These are phyloP conservation scores for Clitopilus passeckerianus DNA, from an alignment of 768 basidiomycete genomes.

Conservation along the genomic window DNA sequence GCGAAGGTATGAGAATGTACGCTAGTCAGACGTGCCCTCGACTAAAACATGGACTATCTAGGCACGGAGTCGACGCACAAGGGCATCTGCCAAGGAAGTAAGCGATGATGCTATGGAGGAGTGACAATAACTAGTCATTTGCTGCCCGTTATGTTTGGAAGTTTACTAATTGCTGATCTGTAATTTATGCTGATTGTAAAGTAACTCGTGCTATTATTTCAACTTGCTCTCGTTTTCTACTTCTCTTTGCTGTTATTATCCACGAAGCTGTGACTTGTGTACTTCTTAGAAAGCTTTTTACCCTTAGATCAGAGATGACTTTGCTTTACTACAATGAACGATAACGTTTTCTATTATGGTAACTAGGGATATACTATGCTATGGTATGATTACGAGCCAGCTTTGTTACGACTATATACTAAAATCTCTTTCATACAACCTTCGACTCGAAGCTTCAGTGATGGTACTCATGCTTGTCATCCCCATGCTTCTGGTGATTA, in stretches of 20 bases:
- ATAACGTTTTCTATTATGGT: too few relatives aligned
- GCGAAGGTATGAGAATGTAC: constrained; percentile 10
- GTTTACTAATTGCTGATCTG: neutral
- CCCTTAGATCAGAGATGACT: neutral
- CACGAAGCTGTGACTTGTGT: neutral
- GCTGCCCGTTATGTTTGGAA: neutral
- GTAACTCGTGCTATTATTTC: neutral
- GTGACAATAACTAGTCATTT: neutral
- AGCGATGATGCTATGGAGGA: neutral
- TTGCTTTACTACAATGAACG: neutral
- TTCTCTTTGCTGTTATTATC: neutral
- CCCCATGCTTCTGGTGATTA: neutral
- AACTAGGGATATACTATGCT: neutral
- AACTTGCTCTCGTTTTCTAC: neutral
- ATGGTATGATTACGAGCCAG: neutral
- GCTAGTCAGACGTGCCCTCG: neutral
- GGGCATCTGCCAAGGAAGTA: neutral
- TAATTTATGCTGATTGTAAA: neutral
- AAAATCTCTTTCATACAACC: too few relatives aligned
- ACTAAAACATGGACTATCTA: neutral
- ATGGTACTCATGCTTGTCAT: too few relatives aligned
- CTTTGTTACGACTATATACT: too few relatives aligned
- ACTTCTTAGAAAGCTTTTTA: neutral
- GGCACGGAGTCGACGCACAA: neutral
- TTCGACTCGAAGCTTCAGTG: too few relatives aligned